These are phyloP conservation scores for Ajuga reptans DNA, from an alignment of 305 asterid genomes.

Conservation along the genomic window DNA sequence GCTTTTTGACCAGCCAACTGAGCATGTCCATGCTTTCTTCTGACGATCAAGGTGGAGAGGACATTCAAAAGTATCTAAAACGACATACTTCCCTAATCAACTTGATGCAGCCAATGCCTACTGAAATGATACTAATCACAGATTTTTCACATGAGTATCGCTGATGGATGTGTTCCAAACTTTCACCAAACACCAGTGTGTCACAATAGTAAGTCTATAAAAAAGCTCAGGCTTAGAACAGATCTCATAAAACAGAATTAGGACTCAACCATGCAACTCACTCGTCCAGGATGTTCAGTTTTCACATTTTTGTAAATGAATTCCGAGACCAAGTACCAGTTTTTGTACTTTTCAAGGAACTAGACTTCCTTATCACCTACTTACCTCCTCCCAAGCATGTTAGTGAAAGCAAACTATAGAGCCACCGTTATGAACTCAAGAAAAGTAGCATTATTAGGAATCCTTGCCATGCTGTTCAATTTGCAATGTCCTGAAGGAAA, in stretches of 20 bases:
- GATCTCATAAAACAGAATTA: neutral
- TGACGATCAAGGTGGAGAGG: neutral
- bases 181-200: neutral
- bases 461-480: neutral
- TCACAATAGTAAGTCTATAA: neutral
- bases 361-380: neutral
- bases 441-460: neutral
- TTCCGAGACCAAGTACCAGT: neutral
- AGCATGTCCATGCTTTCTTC: neutral
- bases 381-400: neutral
- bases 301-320: neutral
- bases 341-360: neutral
- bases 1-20: neutral
- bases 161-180: neutral
- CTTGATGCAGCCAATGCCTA: neutral
- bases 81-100: neutral
- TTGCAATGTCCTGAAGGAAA: neutral
- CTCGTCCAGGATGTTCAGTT: neutral
- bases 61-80: neutral
- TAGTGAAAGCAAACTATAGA: neutral
- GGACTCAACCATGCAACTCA: neutral
- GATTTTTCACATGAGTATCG: neutral
- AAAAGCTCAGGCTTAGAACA: slow-evolving; percentile 2
- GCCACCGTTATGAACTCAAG: slow-evolving; percentile 1
- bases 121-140: neutral